Evolutionary conservation across 805 yeast genomes (phyloP), one percentile per base, ranked within the genome.

Genomic region (Starmerella bombi): DNA sequence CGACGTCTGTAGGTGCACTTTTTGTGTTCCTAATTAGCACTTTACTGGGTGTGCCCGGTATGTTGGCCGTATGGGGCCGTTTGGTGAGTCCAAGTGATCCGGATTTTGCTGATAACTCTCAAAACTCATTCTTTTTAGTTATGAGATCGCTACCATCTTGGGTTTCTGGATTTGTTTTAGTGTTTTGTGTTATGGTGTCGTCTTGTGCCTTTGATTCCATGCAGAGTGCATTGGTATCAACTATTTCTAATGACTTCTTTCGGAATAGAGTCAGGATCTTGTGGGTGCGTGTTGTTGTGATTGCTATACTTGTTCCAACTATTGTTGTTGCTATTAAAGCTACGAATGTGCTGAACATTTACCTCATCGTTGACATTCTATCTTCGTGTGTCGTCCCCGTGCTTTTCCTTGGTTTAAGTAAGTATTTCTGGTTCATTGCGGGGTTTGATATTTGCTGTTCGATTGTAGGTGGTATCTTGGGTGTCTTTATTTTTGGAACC

Each of bases 51-150:
- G 66, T 75, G 37, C 73, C 94, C 2, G 96, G 96, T 9, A 69
- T 86, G 47, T 58, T 85, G 36, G 94, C 93, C 2, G 94, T 83
- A 16, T 85, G 96, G 96, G 73, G 85, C 1, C 88, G 88, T 1
- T 57, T 76, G 43, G 59, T 65, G 7, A 70, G 71, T 22, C 59
- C 57, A 16, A 31, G 39, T 4, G 57, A 59, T n/a, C 67, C 66
- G 8, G 63, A 60, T 28, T 63, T 60, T 21, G 72, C 61, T 3
- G 66, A 70, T 30, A 80, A 91, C 2, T 67, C 68, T 34, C 71
- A 75, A 47, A 80, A 91, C 0, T 49, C 53, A 3, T 79, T 86
- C 50, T 86, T 72, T 63, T 63, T 79, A 46, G 65, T 86, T 44
- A 63, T 86, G 45, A 63, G 74, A n/a, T 65, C 74, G 42, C 73